Evolutionary conservation across 768 basidiomycete species (phyloP).

Genomic region (Pholiota conissans): DNA sequence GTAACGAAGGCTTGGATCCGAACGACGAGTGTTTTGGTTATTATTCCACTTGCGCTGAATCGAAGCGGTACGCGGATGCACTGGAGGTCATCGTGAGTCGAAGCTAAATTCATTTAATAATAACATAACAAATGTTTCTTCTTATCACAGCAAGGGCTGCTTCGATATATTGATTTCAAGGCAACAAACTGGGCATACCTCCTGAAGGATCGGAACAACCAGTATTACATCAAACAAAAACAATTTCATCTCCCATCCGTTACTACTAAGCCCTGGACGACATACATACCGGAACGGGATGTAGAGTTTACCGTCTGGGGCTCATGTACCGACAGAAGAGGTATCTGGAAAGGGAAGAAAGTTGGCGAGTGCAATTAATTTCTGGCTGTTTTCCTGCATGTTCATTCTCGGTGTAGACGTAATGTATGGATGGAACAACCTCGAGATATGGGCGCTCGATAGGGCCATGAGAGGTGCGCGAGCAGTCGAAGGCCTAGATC

Average conservation of each 20-base stretch:
- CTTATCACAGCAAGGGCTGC: conserved; percentile 10
- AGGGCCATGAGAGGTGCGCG: conserved; percentile 30
- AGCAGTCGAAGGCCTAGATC: conserved; percentile 29
- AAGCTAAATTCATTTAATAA: not conserved
- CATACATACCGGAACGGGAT: conserved; percentile 35
- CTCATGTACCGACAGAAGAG: conserved; percentile 26
- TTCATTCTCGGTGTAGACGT: conserved; percentile 23
- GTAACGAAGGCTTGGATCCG: not conserved
- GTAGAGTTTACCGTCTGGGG: conserved; percentile 35
- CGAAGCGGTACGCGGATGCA: not conserved
- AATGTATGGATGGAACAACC: conserved; percentile 30
- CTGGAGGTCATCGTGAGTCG: not conserved
- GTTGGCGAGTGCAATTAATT: conserved; percentile 27
- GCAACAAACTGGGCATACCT: conserved; percentile 14
- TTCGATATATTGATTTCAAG: conserved; percentile 11
- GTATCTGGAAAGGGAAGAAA: conserved; percentile 38
- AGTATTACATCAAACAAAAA: conserved; percentile 30
- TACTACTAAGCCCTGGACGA: conserved; percentile 34
- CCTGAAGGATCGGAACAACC: conserved; percentile 19
- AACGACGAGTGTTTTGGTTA: not conserved
- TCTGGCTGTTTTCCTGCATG: not conserved
- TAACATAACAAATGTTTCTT: not conserved
- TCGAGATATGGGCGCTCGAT: conserved; percentile 24
- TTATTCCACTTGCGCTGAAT: not conserved
- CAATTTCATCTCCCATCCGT: conserved; percentile 24